Evolutionary conservation across 768 basidiomycete genomes (phyloP).

Genomic region (Leccinum disarticulatum): DNA sequence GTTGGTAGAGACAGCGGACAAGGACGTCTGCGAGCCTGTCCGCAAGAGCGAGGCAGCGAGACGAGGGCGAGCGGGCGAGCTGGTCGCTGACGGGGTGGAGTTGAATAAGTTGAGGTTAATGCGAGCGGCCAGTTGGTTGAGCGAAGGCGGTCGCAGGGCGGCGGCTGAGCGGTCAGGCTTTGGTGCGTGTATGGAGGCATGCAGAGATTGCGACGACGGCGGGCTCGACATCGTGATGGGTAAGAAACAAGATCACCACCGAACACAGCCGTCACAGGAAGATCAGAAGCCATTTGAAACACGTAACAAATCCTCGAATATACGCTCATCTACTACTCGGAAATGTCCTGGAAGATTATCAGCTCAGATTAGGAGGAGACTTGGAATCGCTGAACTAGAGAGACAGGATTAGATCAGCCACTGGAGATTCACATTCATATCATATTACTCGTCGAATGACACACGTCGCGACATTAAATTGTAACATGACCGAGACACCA

Average conservation of each 20-base stretch:
- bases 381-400: not conserved
- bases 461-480: not conserved
- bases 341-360: not conserved
- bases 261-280: not conserved
- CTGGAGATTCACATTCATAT: too few species aligned
- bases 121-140: conserved; percentile 80
- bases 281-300: not conserved
- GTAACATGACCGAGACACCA: too few species aligned
- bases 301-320: not conserved
- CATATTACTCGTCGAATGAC: too few species aligned
- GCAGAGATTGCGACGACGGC: conserved; percentile 29
- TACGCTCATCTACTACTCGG: not conserved
- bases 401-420: not conserved
- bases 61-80: conserved; percentile 54
- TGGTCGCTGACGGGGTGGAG: conserved; percentile 21
- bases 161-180: conserved; percentile 39
- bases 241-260: conserved; percentile 14
- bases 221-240: conserved; percentile 33
- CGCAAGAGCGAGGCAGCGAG: conserved; percentile 73
- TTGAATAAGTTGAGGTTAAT: conserved; percentile 49
- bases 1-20: conserved; percentile 45
- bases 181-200: conserved; percentile 34
- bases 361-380: not conserved
- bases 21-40: conserved; percentile 54
- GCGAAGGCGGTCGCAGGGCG: conserved; percentile 58